Evolutionary conservation across 106 monocot species (phyloP).

Genomic region (Platanthera guangdongensis): DNA sequence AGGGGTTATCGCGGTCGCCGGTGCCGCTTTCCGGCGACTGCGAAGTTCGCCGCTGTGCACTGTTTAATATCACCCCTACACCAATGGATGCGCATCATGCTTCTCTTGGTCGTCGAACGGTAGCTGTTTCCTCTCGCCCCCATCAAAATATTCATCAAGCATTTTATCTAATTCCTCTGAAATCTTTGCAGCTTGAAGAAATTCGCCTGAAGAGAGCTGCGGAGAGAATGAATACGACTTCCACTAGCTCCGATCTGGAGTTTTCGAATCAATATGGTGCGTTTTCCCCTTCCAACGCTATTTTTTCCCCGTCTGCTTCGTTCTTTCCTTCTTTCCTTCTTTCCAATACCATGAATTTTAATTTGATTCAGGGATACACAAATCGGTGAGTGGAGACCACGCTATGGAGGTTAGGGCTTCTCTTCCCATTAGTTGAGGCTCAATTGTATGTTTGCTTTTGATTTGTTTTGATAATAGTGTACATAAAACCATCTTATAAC

Average conservation of each 20-base stretch:
- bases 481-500: no score
- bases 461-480: background rate
- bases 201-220: slow-evolving; percentile 84
- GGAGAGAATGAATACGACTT: slow-evolving; percentile 44
- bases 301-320: background rate
- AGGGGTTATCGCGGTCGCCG: background rate
- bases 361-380: slow-evolving; percentile 27
- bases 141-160: background rate
- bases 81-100: slow-evolving; percentile 57
- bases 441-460: background rate
- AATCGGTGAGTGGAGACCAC: slow-evolving; percentile 18
- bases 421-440: background rate
- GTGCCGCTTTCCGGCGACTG: background rate
- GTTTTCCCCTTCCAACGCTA: background rate
- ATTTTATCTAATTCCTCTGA: background rate
- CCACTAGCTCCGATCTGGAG: slow-evolving; percentile 50
- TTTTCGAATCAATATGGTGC: slow-evolving; percentile 30
- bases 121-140: slow-evolving; percentile 12
- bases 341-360: background rate
- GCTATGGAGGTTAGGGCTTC: slow-evolving; percentile 32
- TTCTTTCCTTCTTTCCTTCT: no score
- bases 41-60: background rate
- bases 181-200: slow-evolving; percentile 50
- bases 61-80: background rate
- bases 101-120: slow-evolving; percentile 59